Percentiles rank a stretch among this genome's conserved stretches.
These are phyloP conservation scores for Moesziomyces antarcticus DNA, from an alignment of 1,284 basidiomycete genomes.

Conservation along the genomic window DNA sequence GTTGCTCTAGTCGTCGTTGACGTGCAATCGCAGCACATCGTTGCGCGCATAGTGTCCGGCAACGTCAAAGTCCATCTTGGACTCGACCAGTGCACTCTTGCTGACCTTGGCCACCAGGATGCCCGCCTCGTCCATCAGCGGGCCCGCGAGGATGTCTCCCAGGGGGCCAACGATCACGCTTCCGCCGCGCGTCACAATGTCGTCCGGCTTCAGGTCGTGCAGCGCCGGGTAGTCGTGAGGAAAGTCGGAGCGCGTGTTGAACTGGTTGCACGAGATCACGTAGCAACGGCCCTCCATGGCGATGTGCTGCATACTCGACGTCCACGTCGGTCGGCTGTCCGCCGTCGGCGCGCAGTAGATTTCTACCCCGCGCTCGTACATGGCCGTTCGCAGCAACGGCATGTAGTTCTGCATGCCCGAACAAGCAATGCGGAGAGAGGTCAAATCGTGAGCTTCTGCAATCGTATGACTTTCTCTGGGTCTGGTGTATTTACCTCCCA, in stretches of 20 bases:
- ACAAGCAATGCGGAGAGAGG: not conserved
- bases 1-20: slow-evolving; percentile 17
- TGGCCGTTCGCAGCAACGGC: slow-evolving; percentile 73
- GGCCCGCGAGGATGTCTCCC: slow-evolving; percentile 77
- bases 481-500: slow-evolving; percentile 35
- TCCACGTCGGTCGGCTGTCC: slow-evolving; percentile 76
- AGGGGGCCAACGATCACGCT: slow-evolving; percentile 77
- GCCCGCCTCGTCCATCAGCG: slow-evolving; percentile 74
- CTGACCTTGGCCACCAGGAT: slow-evolving; percentile 75
- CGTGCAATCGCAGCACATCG: slow-evolving; percentile 69
- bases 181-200: slow-evolving; percentile 77
- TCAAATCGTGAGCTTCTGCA: not conserved
- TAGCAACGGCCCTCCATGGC: slow-evolving; percentile 81
- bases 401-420: slow-evolving; percentile 75
- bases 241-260: slow-evolving; percentile 70
- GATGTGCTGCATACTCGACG: slow-evolving; percentile 77
- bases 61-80: slow-evolving; percentile 79
- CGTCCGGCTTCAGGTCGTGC: slow-evolving; percentile 63
- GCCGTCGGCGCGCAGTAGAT: slow-evolving; percentile 79
- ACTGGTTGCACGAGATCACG: slow-evolving; percentile 76
- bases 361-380: slow-evolving; percentile 75
- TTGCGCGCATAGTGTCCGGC: slow-evolving; percentile 78
- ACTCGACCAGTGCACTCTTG: slow-evolving; percentile 74
- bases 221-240: slow-evolving; percentile 72
- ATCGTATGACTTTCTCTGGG: too few relatives aligned